A percentile compares a stretch with the other conserved stretches of the same genome.
phyloP scores from a whole-genome alignment of 179 eudicot species.

The Heliamphora pulchella region DNA sequence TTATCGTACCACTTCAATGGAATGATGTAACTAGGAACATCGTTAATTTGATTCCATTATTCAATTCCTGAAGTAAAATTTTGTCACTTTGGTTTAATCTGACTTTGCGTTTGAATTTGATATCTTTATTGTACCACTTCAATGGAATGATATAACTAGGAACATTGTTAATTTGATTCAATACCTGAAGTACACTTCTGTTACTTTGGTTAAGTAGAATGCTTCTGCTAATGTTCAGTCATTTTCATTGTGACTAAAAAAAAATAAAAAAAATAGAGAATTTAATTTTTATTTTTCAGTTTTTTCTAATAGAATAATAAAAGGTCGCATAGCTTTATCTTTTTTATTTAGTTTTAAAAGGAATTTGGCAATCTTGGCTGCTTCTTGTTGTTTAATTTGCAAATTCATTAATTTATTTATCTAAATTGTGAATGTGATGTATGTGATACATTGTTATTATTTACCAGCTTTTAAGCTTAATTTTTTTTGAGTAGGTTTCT shows the following conservation, averaged over 20 bases:
- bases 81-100: no score
- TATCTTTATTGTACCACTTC: no score
- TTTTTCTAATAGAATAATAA: background rate
- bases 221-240: background rate
- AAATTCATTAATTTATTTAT: background rate
- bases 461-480: conserved; percentile 4
- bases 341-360: background rate
- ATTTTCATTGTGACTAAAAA: no score
- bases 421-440: no score
- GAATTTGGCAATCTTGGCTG: background rate
- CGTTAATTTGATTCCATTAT: no score
- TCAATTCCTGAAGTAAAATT: no score
- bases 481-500: background rate
- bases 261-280: no score
- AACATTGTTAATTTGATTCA: background rate
- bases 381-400: background rate
- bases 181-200: background rate
- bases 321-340: background rate
- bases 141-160: background rate
- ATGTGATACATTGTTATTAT: background rate
- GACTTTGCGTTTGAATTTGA: no score
- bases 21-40: background rate
- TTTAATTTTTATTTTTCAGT: no score
- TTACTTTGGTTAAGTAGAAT: background rate
- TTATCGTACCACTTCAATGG: background rate